A percentile compares a stretch with the other conserved stretches of the same genome.
Conservation (phyloP, 345 rosid genomes). For the Populus simonii region DNA sequence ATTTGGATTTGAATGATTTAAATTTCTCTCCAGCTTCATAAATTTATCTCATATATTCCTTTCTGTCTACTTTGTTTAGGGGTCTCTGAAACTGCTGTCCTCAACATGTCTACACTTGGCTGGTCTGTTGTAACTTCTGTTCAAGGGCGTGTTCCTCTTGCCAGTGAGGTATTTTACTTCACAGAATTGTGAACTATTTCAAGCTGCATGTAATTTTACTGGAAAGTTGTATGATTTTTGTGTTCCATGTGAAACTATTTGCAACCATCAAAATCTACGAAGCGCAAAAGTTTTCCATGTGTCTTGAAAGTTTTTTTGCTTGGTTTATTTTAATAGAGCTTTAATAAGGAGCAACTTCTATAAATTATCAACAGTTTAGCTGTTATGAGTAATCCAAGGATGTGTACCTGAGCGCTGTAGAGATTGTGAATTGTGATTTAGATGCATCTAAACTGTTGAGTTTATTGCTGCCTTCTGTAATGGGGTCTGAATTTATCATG, state of each 20-base stretch:
- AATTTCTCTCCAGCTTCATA: not conserved
- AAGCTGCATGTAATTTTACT: not conserved
- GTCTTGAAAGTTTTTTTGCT: not conserved
- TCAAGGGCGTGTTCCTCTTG: conserved; percentile 89
- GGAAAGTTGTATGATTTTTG: not conserved
- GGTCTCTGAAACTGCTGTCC: conserved; percentile 82
- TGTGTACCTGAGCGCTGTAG: not conserved
- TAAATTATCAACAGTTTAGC: not conserved
- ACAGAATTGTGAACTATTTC: not conserved
- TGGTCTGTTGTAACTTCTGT: conserved; percentile 90
- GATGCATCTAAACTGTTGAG: not conserved
- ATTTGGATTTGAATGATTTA: not conserved
- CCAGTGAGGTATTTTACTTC: conserved; percentile 82
- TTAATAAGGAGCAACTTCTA: not conserved
- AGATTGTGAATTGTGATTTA: not conserved
- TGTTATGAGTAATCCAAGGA: not conserved
- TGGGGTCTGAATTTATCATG: not conserved
- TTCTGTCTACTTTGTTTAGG: conserved; percentile 51
- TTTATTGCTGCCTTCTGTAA: not conserved
- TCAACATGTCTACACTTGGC: conserved; percentile 92
- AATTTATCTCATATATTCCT: not conserved
- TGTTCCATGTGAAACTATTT: not conserved
- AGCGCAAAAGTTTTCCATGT: not conserved
- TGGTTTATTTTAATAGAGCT: not conserved
- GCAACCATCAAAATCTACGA: not conserved